A percentile compares a stretch with the other conserved stretches of the same genome.
These are phyloP conservation scores for Laguncularia racemosa DNA, from an alignment of 345 rosid genomes.

Conservation along the genomic window DNA sequence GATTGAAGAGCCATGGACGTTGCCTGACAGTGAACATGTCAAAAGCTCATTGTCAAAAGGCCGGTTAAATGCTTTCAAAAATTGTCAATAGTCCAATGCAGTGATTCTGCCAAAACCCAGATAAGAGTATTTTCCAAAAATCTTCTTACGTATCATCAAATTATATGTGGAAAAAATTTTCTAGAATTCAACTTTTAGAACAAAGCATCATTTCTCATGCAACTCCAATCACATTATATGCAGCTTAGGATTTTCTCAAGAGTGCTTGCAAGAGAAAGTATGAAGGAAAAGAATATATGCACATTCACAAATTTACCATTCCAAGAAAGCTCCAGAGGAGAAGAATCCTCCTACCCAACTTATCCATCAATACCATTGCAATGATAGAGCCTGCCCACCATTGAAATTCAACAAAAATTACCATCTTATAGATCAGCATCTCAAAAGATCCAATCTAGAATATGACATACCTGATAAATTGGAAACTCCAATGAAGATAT, in stretches of 20 bases:
- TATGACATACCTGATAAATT: conserved; percentile 59
- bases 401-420: conserved; percentile 1
- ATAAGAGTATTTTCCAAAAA: no score
- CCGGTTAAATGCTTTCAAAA: no score
- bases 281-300: neutral
- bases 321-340: conserved; percentile 46
- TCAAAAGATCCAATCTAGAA: conserved; percentile 8
- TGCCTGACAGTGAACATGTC: conserved; percentile 46
- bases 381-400: conserved; percentile 56
- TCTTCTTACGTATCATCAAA: no score
- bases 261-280: neutral
- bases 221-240: no score
- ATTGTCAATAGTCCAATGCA: no score
- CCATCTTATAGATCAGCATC: neutral
- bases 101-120: no score
- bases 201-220: no score
- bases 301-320: conserved; percentile 22
- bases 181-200: no score
- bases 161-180: no score
- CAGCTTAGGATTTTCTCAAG: no score
- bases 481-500: conserved; percentile 64
- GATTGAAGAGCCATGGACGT: conserved; percentile 78
- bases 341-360: conserved; percentile 44
- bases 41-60: neutral
- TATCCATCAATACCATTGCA: conserved; percentile 96